Base-by-base conservation (phyloP, 139 green algal genomes). In the Micractinium conductrix region DNA sequence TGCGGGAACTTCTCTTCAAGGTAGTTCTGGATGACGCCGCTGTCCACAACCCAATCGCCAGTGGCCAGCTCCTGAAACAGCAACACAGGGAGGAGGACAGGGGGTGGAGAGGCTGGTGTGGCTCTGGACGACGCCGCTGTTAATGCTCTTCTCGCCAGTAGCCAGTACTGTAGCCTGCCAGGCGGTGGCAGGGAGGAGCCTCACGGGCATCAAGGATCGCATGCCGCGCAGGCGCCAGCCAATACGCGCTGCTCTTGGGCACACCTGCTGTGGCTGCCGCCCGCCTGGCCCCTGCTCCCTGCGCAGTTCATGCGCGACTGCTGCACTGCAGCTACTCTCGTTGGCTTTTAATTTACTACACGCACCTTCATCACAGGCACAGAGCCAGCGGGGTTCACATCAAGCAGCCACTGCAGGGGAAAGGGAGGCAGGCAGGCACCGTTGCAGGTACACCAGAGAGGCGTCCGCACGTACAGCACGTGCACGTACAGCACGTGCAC, bases 401-500 rank as follows among this genome's bases (percentile, higher is more conserved):
- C 73, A 60, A 95, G 87, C 22, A 95, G 90, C 95, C 96, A 98
- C 12, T 96, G n/a, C n/a, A n/a, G n/a, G n/a, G n/a, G n/a, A n/a
- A n/a, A n/a, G n/a, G n/a, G n/a, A n/a, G n/a, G n/a, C n/a, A n/a
- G n/a, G n/a, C n/a, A n/a, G n/a, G n/a, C n/a, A n/a, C n/a, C n/a
- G n/a, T n/a, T n/a, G n/a, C n/a, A n/a, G n/a, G n/a, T n/a, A n/a
- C n/a, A n/a, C n/a, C n/a, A n/a, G n/a, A n/a, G n/a, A n/a, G n/a
- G n/a, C n/a, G n/a, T n/a, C n/a, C n/a, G n/a, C n/a, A n/a, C n/a
- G n/a, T n/a, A n/a, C n/a, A n/a, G n/a, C n/a, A n/a, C n/a, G n/a
- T n/a, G n/a, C n/a, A n/a, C n/a, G n/a, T n/a, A n/a, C n/a, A n/a
- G n/a, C n/a, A n/a, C n/a, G n/a, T n/a, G n/a, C n/a, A n/a, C n/a